A percentile compares a stretch with the other conserved stretches of the same genome.
phyloP scores from a whole-genome alignment of 306 rosid species.

The Cicer bijugum region DNA sequence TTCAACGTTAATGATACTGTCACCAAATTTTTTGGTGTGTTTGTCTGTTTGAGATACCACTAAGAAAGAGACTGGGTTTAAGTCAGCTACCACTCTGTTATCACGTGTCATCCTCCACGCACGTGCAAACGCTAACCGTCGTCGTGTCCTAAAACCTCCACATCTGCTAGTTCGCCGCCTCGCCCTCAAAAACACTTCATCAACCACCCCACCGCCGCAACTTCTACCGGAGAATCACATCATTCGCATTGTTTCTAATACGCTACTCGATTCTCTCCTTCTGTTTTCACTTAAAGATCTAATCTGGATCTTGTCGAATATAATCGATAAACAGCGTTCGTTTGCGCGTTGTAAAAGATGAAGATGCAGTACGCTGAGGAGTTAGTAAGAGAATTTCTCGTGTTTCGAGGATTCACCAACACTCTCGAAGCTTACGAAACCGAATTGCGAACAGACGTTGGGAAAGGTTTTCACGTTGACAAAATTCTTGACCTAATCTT shows the following conservation, averaged over 20 bases:
- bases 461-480: conserved; percentile 76
- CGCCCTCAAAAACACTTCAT: neutral
- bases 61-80: too few relatives aligned
- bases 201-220: neutral
- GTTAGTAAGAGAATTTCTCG: conserved; percentile 87
- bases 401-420: conserved; percentile 84
- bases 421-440: conserved; percentile 79
- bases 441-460: conserved; percentile 76
- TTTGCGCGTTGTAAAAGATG: conserved; percentile 43
- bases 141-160: conserved; percentile 13
- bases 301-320: neutral
- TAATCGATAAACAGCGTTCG: neutral
- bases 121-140: neutral
- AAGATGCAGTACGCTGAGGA: conserved; percentile 92
- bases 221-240: neutral
- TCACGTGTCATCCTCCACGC: neutral
- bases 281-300: neutral
- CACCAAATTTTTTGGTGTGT: too few relatives aligned
- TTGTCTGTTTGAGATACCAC: too few relatives aligned
- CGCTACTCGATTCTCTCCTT: neutral
- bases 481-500: conserved; percentile 84
- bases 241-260: neutral
- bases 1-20: too few relatives aligned
- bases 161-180: neutral
- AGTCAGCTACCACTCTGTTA: neutral